phyloP scores from a whole-genome alignment of 768 basidiomycete species.

The Inosperma sp. region DNA sequence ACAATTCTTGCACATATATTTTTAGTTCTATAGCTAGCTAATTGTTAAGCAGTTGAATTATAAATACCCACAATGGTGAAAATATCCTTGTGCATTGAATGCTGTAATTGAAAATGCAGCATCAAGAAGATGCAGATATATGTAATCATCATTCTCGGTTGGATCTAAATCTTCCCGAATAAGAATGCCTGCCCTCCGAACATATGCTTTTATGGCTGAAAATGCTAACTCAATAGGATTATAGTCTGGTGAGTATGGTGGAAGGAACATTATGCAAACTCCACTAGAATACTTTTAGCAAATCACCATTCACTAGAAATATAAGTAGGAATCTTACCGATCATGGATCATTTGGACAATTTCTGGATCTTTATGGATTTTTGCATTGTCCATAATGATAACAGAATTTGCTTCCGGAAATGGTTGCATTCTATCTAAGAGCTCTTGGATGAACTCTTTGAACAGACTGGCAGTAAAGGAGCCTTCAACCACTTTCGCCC shows the following conservation, averaged over 20 bases:
- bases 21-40: too few relatives aligned
- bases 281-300: background rate
- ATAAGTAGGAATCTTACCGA: constrained; percentile 7
- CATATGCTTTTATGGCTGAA: constrained; percentile 11
- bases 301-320: background rate
- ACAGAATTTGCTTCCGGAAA: constrained; percentile 26
- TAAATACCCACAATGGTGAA: too few relatives aligned
- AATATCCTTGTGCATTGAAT: too few relatives aligned
- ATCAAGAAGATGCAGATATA: too few relatives aligned
- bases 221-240: constrained; percentile 11
- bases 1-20: too few relatives aligned
- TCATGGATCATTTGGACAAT: constrained; percentile 18
- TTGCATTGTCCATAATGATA: constrained; percentile 32
- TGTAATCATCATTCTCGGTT: too few relatives aligned
- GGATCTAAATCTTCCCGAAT: too few relatives aligned
- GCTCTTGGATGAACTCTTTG: constrained; percentile 15
- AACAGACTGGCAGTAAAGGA: constrained; percentile 24
- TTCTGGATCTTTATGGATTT: constrained; percentile 26
- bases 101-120: too few relatives aligned
- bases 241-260: too few relatives aligned
- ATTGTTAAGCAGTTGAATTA: too few relatives aligned
- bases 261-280: background rate
- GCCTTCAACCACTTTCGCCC: constrained; percentile 22
- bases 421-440: constrained; percentile 30
- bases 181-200: background rate